Percentiles rank a stretch among this genome's conserved stretches.
Evolutionary conservation across 805 yeast species (phyloP).

Genomic region (Candida golubevii): DNA sequence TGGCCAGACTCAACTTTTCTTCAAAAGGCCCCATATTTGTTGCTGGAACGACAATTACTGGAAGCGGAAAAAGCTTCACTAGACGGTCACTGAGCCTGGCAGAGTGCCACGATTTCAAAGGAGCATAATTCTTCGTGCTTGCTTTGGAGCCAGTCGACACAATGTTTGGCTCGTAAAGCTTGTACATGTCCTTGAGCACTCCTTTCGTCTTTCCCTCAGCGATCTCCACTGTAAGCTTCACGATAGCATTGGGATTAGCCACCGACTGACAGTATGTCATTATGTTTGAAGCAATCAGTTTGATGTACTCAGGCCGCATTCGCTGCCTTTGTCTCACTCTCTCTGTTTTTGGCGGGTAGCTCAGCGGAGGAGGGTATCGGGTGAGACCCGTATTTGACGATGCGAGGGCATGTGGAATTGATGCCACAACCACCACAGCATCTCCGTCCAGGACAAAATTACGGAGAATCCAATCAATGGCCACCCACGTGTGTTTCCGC

Average conservation of each 20-base stretch:
- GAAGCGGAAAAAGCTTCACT: conserved; percentile 60
- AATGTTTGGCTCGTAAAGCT: conserved; percentile 57
- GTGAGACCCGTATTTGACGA: conserved; percentile 8
- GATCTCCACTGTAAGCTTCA: conserved; percentile 56
- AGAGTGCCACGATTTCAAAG: conserved; percentile 56
- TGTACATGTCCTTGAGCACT: conserved; percentile 55
- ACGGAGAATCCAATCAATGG: conserved; percentile 64
- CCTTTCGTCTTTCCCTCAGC: conserved; percentile 55
- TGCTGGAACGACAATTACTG: conserved; percentile 65
- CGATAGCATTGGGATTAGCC: conserved; percentile 41
- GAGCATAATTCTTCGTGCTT: conserved; percentile 37
- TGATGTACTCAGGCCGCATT: conserved; percentile 45
- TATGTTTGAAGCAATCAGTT: conserved; percentile 42
- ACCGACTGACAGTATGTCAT: conserved; percentile 50
- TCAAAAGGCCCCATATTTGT: conserved; percentile 54
- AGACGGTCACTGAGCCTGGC: conserved; percentile 61
- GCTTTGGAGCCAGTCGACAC: conserved; percentile 56
- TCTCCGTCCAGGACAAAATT: conserved; percentile 61
- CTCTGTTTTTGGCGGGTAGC: conserved; percentile 22
- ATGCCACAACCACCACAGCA: conserved; percentile 56
- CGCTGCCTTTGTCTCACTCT: conserved; percentile 33
- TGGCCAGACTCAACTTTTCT: conserved; percentile 33
- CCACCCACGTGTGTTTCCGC: conserved; percentile 76
- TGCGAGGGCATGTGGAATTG: conserved; percentile 31
- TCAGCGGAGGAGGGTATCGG: conserved; percentile 15